A percentile compares a stretch with the other conserved stretches of the same genome.
Evolutionary conservation across 2,329 filamentous ascomycete species (phyloP).

Genomic region (Neospermospora avenae): DNA sequence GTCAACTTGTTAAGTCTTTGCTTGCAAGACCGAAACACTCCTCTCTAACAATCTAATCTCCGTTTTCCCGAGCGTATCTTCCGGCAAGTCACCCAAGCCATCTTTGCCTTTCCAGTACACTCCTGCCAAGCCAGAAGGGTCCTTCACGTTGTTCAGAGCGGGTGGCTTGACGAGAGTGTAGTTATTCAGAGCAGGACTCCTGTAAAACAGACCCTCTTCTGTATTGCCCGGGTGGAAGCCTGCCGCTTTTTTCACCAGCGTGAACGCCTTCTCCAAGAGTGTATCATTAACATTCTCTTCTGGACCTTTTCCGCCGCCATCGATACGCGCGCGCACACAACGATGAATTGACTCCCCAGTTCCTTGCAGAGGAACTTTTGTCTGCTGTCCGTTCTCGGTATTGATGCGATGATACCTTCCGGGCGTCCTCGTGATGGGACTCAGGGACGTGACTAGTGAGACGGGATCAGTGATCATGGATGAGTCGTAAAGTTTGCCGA

Average conservation of each 20-base stretch:
- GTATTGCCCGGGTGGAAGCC: slow-evolving; percentile 4
- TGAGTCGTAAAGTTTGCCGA: slow-evolving; percentile 34
- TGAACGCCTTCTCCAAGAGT: slow-evolving; percentile 9
- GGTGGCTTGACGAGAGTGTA: slow-evolving; percentile 14
- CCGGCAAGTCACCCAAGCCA: slow-evolving; percentile 15
- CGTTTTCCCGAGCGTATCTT: slow-evolving; percentile 22
- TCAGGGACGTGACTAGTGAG: slow-evolving; percentile 9
- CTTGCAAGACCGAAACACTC: no score
- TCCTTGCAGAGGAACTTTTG: slow-evolving; percentile 32
- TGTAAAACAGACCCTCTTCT: slow-evolving; percentile 5
- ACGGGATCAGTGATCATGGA: slow-evolving; percentile 15
- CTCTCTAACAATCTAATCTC: slow-evolving; percentile 24
- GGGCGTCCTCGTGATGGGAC: slow-evolving; percentile 28
- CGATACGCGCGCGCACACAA: slow-evolving; percentile 29
- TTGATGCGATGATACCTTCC: slow-evolving; percentile 36
- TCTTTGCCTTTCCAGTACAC: slow-evolving; percentile 21
- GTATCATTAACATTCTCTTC: slow-evolving; percentile 31
- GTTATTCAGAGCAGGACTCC: slow-evolving; percentile 16
- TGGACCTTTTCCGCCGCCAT: slow-evolving; percentile 23
- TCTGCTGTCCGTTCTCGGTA: slow-evolving; percentile 36
- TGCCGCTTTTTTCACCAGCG: slow-evolving; percentile 12
- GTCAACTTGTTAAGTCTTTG: no score
- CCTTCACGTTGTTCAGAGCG: slow-evolving; percentile 12
- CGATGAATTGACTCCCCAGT: slow-evolving; percentile 37
- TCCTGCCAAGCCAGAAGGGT: slow-evolving; percentile 12